Conservation (phyloP, 129 eudicot genomes). For the Mikania micrantha region DNA sequence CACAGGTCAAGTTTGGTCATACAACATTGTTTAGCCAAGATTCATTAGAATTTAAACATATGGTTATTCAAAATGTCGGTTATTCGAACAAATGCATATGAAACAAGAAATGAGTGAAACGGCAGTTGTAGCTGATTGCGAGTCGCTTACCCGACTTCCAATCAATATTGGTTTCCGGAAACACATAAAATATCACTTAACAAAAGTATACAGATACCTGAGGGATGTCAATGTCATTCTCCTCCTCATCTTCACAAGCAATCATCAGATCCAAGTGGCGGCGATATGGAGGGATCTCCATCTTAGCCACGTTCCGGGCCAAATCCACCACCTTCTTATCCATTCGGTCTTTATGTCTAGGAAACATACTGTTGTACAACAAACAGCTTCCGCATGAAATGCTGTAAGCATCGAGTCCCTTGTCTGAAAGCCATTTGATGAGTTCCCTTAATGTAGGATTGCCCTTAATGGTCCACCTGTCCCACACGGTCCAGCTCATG, state of each 20-base stretch:
- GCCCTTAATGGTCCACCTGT: slow-evolving; percentile 61
- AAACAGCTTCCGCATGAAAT: slow-evolving; percentile 80
- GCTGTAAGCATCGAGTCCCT: slow-evolving; percentile 76
- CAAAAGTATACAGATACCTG: slow-evolving; percentile 63
- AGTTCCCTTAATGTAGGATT: slow-evolving; percentile 68
- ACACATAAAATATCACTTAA: slow-evolving; percentile 4
- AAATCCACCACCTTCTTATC: slow-evolving; percentile 74
- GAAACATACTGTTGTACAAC: slow-evolving; percentile 83
- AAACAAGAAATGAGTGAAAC: not conserved
- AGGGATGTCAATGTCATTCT: slow-evolving; percentile 78
- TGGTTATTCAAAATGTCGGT: not conserved
- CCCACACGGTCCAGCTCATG: slow-evolving; percentile 94
- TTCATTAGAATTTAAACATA: not conserved
- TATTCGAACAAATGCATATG: slow-evolving; percentile 12
- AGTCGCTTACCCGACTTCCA: slow-evolving; percentile 6
- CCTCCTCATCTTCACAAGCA: slow-evolving; percentile 92
- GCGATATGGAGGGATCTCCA: slow-evolving; percentile 69
- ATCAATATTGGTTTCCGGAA: slow-evolving; percentile 2
- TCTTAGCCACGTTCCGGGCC: slow-evolving; percentile 76
- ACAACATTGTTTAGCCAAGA: slow-evolving; percentile 8
- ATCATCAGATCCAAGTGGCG: slow-evolving; percentile 82
- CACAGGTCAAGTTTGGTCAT: not conserved
- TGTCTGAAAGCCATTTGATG: slow-evolving; percentile 63
- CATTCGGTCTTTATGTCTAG: slow-evolving; percentile 78
- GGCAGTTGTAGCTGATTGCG: not conserved